Percentiles rank a stretch among this genome's conserved stretches.
Conservation (phyloP, 164 flowering plant genomes). For the Piper betle region DNA sequence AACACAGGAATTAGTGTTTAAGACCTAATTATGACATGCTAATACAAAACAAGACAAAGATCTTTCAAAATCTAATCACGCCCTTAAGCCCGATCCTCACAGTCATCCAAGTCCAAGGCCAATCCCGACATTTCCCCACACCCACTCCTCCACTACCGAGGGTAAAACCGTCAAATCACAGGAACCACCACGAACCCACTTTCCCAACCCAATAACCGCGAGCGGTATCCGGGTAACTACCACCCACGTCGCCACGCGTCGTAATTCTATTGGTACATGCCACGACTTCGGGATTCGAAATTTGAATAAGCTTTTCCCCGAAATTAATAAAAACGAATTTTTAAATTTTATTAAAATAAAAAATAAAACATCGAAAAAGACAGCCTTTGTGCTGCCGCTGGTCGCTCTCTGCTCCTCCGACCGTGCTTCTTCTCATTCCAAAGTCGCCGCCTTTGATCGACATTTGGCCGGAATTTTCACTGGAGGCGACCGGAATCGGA, state of each 20-base stretch:
- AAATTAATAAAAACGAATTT: too few relatives aligned
- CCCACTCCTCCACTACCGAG: not conserved
- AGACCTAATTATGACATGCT: too few relatives aligned
- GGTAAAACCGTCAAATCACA: not conserved
- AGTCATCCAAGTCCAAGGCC: not conserved
- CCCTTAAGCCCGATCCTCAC: not conserved
- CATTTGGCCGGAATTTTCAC: not conserved
- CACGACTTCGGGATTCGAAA: conserved; percentile 63
- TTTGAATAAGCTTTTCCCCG: not conserved
- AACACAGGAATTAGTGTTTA: too few relatives aligned
- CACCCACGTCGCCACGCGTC: conserved; percentile 27
- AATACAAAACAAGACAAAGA: too few relatives aligned
- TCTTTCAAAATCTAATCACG: not conserved
- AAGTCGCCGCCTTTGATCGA: conserved; percentile 9
- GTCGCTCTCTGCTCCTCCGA: conserved; percentile 6
- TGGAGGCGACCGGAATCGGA: conserved; percentile 6
- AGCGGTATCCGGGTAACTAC: conserved; percentile 20
- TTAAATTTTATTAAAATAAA: conserved; percentile 7
- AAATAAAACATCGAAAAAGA: conserved; percentile 7
- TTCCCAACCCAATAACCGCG: conserved; percentile 9
- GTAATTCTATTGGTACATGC: conserved; percentile 16
- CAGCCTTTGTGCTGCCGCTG: conserved; percentile 25
- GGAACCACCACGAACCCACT: not conserved
- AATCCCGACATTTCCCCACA: not conserved
- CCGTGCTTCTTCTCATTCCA: conserved; percentile 34